These are phyloP conservation scores for Exophiala oligosperma DNA, from an alignment of 2,329 filamentous ascomycete species.

Conservation along the genomic window DNA sequence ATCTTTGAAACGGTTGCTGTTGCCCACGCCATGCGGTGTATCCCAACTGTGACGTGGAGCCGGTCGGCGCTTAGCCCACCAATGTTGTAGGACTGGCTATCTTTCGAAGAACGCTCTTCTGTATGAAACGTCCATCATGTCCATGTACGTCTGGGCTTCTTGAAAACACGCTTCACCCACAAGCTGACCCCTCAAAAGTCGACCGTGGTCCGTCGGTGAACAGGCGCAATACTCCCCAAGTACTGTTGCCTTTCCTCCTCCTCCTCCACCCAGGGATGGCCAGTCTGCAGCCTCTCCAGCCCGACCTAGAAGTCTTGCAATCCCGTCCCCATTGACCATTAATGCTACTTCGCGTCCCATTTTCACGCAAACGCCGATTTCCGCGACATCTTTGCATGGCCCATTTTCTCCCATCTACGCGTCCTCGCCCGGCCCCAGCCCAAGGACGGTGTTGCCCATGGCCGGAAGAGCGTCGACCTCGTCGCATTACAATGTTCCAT, in stretches of 20 bases:
- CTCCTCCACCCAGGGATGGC: constrained; percentile 34
- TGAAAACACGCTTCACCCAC: constrained; percentile 1
- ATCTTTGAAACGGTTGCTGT: constrained; percentile 2
- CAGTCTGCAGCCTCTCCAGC: constrained; percentile 36
- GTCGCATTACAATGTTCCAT: constrained; percentile 43
- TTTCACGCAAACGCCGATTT: constrained; percentile 39
- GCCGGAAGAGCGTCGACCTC: constrained; percentile 40
- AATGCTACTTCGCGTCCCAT: constrained; percentile 33
- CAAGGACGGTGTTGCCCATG: constrained; percentile 43
- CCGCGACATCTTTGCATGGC: constrained; percentile 45
- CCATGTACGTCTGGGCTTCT: constrained; percentile 18
- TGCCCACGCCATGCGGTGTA: constrained; percentile 5
- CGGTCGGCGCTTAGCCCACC: constrained; percentile 24
- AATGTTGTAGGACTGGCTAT: constrained; percentile 14
- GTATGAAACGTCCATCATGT: constrained; percentile 11
- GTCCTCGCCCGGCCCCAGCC: constrained; percentile 40
- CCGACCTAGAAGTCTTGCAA: constrained; percentile 44
- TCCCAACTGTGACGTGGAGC: constrained; percentile 20
- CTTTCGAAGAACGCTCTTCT: constrained; percentile 3
- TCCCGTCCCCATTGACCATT: constrained; percentile 45
- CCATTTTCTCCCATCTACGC: constrained; percentile 40
- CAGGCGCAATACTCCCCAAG: constrained; percentile 18
- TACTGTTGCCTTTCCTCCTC: constrained; percentile 21
- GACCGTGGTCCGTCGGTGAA: constrained; percentile 15
- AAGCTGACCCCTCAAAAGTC: constrained; percentile 21